Base-by-base conservation (phyloP, 2,329 filamentous ascomycete genomes). In the Trichoderma guizhouense region DNA sequence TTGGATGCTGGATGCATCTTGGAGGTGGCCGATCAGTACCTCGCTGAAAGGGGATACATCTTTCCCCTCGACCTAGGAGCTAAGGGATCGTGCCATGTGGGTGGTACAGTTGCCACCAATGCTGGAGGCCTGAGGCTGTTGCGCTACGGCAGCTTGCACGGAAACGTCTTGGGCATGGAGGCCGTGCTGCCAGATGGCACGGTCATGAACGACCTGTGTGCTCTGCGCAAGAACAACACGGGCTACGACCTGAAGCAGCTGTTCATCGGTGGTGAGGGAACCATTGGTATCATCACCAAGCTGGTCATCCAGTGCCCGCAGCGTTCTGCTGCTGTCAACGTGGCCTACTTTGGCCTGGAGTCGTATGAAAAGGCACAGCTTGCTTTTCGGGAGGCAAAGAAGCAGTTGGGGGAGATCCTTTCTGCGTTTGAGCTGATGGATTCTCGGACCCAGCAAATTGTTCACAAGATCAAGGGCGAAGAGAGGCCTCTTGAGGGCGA, bases 381-480 rank as follows among this genome's bases (percentile, higher is more conserved):
- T 76, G 94, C 95, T 1, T 99, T 96, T 86, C 88, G 89, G 60
- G 93, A 95, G 81, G 95, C 96, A 69, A 98, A 98, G 85, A 86
- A 87, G 51, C 93, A 97, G 80, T 89, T 99, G 1, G 94, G 92
- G 1, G 96, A 99, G 83, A 98, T 99, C 77, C 87, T 99, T 5
- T 98, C 95, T 3, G 96, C 96, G 0, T 99, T 99, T 79, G 96
- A 99, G 84, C 87, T 99, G 74, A 99, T 99, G 95, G 96, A 99
- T 77, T 90, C 89, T 21, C 86, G 90, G 74, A 95, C 90, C 74
- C 96, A 98, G 83, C 85, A 90, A 73, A 84, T 97, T 51, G 93
- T 97, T 51, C 86, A 90, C 71, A 84, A 87, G 69, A 92, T 94
- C 43, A 94, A 92, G 12, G 90, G 91, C 30, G 92, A 92, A 78